Percentiles rank a stretch among this genome's conserved stretches.
These are phyloP conservation scores for Dalbergia cultrata DNA, from an alignment of 306 rosid species.

Conservation along the genomic window DNA sequence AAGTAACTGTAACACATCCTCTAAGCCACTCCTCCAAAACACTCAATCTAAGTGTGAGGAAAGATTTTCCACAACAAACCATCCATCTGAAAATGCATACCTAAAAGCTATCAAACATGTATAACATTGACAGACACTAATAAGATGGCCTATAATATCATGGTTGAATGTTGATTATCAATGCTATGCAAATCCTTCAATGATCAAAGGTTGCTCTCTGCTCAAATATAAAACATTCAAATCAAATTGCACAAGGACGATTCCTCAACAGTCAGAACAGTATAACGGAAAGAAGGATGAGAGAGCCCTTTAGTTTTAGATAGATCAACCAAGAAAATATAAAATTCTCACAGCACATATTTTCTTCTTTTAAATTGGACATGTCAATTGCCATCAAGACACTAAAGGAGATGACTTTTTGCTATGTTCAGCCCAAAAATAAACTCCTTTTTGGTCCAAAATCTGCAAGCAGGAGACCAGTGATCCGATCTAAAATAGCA, in stretches of 20 bases:
- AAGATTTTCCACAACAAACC: conserved; percentile 46
- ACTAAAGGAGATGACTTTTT: neutral
- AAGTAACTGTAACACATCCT: conserved; percentile 64
- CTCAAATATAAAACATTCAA: neutral
- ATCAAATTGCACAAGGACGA: conserved; percentile 9
- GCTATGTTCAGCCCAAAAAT: conserved; percentile 17
- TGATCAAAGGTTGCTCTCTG: neutral
- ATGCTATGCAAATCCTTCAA: conserved; percentile 13
- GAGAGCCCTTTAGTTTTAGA: neutral
- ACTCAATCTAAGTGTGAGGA: conserved; percentile 55
- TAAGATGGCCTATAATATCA: conserved; percentile 22
- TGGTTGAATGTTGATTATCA: neutral
- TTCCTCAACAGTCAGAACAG: neutral
- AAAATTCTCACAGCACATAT: neutral
- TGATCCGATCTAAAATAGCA: conserved; percentile 36
- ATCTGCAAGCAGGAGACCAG: conserved; percentile 28
- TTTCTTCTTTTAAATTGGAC: no score
- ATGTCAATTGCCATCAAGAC: conserved; percentile 4
- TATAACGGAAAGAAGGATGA: neutral
- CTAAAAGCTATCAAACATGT: conserved; percentile 21
- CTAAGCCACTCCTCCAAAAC: conserved; percentile 50
- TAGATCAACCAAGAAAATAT: conserved; percentile 28
- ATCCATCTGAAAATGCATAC: conserved; percentile 54
- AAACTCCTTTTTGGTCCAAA: conserved; percentile 17
- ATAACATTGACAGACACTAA: conserved; percentile 25